phyloP scores from a whole-genome alignment of 805 yeast genomes.

The Blastobotrys peoriensis region DNA sequence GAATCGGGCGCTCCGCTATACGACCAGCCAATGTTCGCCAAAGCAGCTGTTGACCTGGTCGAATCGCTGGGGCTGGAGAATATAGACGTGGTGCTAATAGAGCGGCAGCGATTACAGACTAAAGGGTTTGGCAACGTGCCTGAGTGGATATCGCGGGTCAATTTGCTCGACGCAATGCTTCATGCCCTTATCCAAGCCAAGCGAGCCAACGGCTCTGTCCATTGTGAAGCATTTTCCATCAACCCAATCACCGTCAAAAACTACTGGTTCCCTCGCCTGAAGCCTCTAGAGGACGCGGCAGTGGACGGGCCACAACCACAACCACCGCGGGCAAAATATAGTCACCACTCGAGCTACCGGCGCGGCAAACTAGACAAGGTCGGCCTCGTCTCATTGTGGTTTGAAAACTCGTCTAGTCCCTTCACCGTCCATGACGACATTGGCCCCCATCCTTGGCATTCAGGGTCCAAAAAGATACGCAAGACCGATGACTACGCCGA shows the following conservation, averaged over 20 bases:
- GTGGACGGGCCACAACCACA: too few species aligned
- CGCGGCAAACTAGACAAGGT: slow-evolving; percentile 22
- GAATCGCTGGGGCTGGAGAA: slow-evolving; percentile 5
- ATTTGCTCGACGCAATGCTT: slow-evolving; percentile 49
- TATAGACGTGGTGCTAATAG: slow-evolving; percentile 40
- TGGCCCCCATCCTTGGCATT: neutral
- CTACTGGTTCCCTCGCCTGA: slow-evolving; percentile 19
- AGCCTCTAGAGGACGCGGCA: neutral
- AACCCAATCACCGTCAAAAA: slow-evolving; percentile 22
- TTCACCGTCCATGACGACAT: neutral
- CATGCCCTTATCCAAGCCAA: slow-evolving; percentile 24
- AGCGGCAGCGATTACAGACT: slow-evolving; percentile 51
- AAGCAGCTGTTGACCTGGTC: slow-evolving; percentile 18
- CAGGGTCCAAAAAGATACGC: slow-evolving; percentile 6
- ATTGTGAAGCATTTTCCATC: slow-evolving; percentile 17
- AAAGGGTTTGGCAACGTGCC: slow-evolving; percentile 41
- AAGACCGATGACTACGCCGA: slow-evolving; percentile 67
- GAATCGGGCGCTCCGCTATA: slow-evolving; percentile 10
- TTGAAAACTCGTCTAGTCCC: neutral
- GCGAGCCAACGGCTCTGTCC: slow-evolving; percentile 7
- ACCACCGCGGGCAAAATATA: neutral
- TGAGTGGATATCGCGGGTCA: slow-evolving; percentile 47
- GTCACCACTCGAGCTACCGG: slow-evolving; percentile 14
- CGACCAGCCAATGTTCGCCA: slow-evolving; percentile 26
- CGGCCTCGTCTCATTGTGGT: slow-evolving; percentile 19